Evolutionary conservation across 345 rosid genomes (phyloP).

Genomic region (Psidium guajava): DNA sequence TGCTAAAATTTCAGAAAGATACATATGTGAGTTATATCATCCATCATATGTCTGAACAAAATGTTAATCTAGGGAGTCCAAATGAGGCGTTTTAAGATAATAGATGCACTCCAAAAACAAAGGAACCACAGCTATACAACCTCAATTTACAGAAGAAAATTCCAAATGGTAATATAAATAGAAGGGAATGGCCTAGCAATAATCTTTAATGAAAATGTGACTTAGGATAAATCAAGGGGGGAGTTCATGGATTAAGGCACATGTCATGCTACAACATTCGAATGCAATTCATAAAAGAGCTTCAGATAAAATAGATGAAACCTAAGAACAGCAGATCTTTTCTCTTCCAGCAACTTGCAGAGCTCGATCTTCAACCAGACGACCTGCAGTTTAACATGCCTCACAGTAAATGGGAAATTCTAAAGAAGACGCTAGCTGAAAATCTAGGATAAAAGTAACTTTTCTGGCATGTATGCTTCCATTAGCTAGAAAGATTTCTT

Average conservation of each 20-base stretch:
- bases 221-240: neutral
- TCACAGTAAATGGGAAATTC: neutral
- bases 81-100: neutral
- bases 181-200: neutral
- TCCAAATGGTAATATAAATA: neutral
- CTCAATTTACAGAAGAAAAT: neutral
- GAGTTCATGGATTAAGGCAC: neutral
- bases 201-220: neutral
- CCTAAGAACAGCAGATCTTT: slow-evolving; percentile 94
- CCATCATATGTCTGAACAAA: neutral
- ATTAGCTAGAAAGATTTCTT: neutral
- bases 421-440: neutral
- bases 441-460: neutral
- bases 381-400: slow-evolving; percentile 40
- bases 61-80: neutral
- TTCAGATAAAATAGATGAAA: slow-evolving; percentile 4
- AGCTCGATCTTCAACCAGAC: slow-evolving; percentile 88
- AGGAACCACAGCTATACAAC: neutral
- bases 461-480: neutral
- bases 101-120: neutral
- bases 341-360: slow-evolving; percentile 92
- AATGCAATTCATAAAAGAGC: neutral
- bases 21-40: neutral
- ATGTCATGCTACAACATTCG: neutral
- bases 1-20: neutral